Evolutionary conservation across 129 eudicot genomes (phyloP), one percentile per base, ranked within the genome.

Genomic region (Flaveria linearis): DNA sequence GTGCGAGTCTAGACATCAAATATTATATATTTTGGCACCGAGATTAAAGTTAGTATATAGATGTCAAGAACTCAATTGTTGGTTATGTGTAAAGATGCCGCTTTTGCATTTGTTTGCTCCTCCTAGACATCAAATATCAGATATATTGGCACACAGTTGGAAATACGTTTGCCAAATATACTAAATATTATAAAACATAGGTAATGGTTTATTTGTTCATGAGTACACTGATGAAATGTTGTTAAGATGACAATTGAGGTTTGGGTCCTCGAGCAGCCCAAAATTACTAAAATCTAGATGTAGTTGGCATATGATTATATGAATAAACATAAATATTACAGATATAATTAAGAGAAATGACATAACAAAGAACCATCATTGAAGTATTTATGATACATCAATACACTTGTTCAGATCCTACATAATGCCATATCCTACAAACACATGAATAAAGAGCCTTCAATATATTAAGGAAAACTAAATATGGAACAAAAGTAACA

Each of bases 61-160:
- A 4, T 22, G 26, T 43, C 43, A 23, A 56, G 23, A 46, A 23
- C 57, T 23, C 7, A 58, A 23, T 60, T 74, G 6, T 28, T 47
- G 51, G 22, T 45, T 1, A 30, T 28, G 58, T 30, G 79, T 46
- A 49, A 75, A 49, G 4, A 50, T 61, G 63, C 45, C 13, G 30
- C 49, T 47, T 75, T 49, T 63, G 72, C 79, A 63, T 63, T 47
- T 73, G 79, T 47, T 63, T 75, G 62, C 17, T 52, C 52, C 23
- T 51, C 7, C 69, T 57, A 18, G 68, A 73, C 30, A 22, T n/a
- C 22, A 43, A 45, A 25, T 43, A 17, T 17, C 9, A 17, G 20
- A 39, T 17, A 66, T 66, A 39, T 39, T 22, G 42, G n/a, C 28
- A 66, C 28, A 66, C 3, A 10, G 1, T n/a, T n/a, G 23, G 58